A percentile compares a stretch with the other conserved stretches of the same genome.
Evolutionary conservation across 495 filamentous ascomycete species (phyloP).

Genomic region (Daldinia decipiens): DNA sequence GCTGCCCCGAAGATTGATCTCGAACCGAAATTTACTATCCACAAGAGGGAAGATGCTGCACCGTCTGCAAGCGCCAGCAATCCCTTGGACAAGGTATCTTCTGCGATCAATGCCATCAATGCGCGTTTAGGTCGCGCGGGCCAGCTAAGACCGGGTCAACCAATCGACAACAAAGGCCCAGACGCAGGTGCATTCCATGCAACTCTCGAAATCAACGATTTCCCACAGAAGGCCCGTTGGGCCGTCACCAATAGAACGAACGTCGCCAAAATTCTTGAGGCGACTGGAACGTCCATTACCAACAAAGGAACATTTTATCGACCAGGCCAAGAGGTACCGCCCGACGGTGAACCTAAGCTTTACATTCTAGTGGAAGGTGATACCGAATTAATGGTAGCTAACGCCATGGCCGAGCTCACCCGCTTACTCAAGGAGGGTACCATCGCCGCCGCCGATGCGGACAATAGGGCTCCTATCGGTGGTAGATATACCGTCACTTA

Average conservation of each 20-base stretch:
- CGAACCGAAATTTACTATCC: slow-evolving; percentile 75
- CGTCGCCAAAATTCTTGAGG: slow-evolving; percentile 96
- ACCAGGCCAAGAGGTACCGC: slow-evolving; percentile 78
- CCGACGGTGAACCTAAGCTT: slow-evolving; percentile 83
- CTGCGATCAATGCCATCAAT: slow-evolving; percentile 86
- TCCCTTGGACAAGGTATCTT: slow-evolving; percentile 83
- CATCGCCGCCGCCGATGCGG: slow-evolving; percentile 85
- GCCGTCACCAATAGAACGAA: slow-evolving; percentile 99
- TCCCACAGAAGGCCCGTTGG: slow-evolving; percentile 98
- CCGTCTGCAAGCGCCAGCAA: slow-evolving; percentile 64
- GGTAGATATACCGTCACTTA: slow-evolving; percentile 93
- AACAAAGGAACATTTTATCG: slow-evolving; percentile 94
- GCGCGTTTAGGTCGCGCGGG: slow-evolving; percentile 85
- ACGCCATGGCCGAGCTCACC: slow-evolving; percentile 91
- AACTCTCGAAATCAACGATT: slow-evolving; percentile 98
- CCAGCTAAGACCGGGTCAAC: slow-evolving; percentile 87
- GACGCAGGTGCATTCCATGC: slow-evolving; percentile 98
- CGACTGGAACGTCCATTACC: slow-evolving; percentile 94
- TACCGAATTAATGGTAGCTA: slow-evolving; percentile 89
- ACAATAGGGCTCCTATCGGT: slow-evolving; percentile 79
- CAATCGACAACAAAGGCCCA: slow-evolving; percentile 98
- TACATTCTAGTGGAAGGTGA: slow-evolving; percentile 98
- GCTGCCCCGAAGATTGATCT: slow-evolving; percentile 45
- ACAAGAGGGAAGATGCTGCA: slow-evolving; percentile 71
- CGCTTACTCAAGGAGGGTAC: slow-evolving; percentile 92